Evolutionary conservation across 1,139 yeast genomes (phyloP).

Genomic region (Pichia sorboxylosa): DNA sequence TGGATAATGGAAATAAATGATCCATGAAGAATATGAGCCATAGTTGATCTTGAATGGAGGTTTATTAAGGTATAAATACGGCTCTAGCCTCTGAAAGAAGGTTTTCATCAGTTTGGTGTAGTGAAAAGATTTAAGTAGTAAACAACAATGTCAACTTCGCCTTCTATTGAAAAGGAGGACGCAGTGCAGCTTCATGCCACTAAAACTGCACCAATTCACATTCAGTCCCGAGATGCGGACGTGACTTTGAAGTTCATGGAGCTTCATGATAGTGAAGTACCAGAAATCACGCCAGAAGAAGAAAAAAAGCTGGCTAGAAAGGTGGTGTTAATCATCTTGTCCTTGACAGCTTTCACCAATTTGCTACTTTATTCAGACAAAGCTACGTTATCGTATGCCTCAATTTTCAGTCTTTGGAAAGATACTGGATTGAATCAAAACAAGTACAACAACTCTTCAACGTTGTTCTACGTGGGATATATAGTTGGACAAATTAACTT

Average conservation of each 20-base stretch:
- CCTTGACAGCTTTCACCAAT: conserved; percentile 32
- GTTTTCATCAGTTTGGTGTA: no score
- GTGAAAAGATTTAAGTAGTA: not conserved
- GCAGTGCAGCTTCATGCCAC: no score
- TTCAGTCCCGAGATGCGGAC: not conserved
- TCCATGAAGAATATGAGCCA: no score
- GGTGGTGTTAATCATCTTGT: conserved; percentile 43
- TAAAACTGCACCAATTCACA: conserved; percentile 28
- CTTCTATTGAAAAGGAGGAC: no score
- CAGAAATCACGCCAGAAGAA: conserved; percentile 29
- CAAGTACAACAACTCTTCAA: conserved; percentile 26
- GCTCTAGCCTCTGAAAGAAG: no score
- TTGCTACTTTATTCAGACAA: not conserved
- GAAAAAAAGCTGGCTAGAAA: conserved; percentile 16
- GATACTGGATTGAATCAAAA: conserved; percentile 28
- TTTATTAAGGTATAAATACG: no score
- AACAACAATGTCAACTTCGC: conserved; percentile 6
- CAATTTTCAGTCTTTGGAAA: conserved; percentile 31
- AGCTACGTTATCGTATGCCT: conserved; percentile 30
- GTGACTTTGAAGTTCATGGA: not conserved
- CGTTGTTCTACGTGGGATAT: conserved; percentile 33
- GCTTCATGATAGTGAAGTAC: conserved; percentile 29
- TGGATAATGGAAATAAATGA: no score
- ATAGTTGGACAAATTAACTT: conserved; percentile 24
- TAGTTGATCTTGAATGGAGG: no score